phyloP scores from a whole-genome alignment of 768 basidiomycete genomes.

The Cubamyces sp. region DNA sequence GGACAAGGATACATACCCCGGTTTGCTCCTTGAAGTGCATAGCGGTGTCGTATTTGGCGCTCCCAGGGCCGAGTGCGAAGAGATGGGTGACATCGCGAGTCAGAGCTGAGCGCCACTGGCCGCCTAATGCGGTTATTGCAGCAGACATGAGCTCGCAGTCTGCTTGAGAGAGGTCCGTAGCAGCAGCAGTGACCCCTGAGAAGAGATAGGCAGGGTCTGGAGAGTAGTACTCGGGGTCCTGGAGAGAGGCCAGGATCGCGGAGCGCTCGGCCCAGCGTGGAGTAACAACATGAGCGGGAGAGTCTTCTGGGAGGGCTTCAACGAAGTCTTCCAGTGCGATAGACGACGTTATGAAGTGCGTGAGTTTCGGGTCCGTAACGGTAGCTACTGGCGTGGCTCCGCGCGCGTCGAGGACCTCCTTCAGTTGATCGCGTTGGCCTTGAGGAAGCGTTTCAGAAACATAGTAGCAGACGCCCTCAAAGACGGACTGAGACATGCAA shows the following conservation, averaged over 20 bases:
- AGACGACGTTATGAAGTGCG: slow-evolving; percentile 63
- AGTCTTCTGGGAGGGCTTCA: slow-evolving; percentile 38
- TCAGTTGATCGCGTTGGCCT: slow-evolving; percentile 47
- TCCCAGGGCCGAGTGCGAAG: slow-evolving; percentile 58
- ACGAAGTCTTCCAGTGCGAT: slow-evolving; percentile 59
- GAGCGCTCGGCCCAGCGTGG: slow-evolving; percentile 76
- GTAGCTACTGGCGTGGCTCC: slow-evolving; percentile 46
- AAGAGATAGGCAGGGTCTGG: slow-evolving; percentile 79
- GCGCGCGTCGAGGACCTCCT: slow-evolving; percentile 52
- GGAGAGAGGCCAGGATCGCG: slow-evolving; percentile 56
- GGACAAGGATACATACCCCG: slow-evolving; percentile 71
- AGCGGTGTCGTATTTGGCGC: slow-evolving; percentile 49
- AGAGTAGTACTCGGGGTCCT: slow-evolving; percentile 70
- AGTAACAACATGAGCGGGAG: slow-evolving; percentile 42
- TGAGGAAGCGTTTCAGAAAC: slow-evolving; percentile 54
- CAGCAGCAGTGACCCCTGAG: slow-evolving; percentile 79
- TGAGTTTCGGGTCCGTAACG: slow-evolving; percentile 42
- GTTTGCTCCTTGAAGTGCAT: slow-evolving; percentile 63
- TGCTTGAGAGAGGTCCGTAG: slow-evolving; percentile 62
- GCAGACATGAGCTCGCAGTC: slow-evolving; percentile 78
- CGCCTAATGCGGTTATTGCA: slow-evolving; percentile 76
- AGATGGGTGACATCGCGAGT: slow-evolving; percentile 90
- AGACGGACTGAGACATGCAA: slow-evolving; percentile 33
- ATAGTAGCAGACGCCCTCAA: slow-evolving; percentile 48
- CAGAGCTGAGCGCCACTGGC: slow-evolving; percentile 76